These are phyloP conservation scores for Rheum nobile DNA, from an alignment of 148 eudicot genomes.

Conservation along the genomic window DNA sequence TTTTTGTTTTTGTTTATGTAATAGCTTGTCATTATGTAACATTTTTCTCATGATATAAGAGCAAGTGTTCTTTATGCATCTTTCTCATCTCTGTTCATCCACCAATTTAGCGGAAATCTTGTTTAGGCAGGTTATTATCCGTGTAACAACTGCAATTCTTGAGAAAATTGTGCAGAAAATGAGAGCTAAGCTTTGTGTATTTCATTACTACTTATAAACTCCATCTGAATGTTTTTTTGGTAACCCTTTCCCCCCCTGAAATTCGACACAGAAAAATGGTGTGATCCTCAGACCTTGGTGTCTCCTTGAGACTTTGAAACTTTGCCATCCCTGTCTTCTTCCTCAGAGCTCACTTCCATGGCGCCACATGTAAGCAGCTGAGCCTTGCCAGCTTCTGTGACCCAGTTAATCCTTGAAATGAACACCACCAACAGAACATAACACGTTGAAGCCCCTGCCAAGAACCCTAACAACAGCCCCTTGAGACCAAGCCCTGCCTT, in stretches of 20 bases:
- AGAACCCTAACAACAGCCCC: constrained; percentile 60
- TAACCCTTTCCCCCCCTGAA: neutral
- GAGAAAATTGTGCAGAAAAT: neutral
- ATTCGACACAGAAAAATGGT: neutral
- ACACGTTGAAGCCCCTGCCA: constrained; percentile 49
- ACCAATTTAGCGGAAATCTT: neutral
- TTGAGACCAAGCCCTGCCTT: constrained; percentile 47
- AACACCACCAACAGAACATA: constrained; percentile 44
- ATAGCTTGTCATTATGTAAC: neutral
- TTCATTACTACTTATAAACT: neutral
- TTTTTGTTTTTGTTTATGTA: neutral
- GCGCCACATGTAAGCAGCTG: constrained; percentile 24
- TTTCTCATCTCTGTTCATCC: neutral
- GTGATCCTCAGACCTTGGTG: neutral
- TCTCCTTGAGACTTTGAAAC: neutral
- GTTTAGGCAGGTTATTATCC: neutral
- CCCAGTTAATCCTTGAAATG: constrained; percentile 55
- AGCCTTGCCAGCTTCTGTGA: constrained; percentile 53
- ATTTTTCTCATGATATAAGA: neutral
- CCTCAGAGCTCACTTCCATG: neutral
- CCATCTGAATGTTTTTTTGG: neutral
- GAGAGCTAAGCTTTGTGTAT: neutral
- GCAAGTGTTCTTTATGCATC: neutral
- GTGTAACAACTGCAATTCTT: neutral
- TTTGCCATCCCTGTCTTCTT: neutral